Base-by-base conservation (phyloP, 2,329 filamentous ascomycete species). In the Fusarium sp. region DNA sequence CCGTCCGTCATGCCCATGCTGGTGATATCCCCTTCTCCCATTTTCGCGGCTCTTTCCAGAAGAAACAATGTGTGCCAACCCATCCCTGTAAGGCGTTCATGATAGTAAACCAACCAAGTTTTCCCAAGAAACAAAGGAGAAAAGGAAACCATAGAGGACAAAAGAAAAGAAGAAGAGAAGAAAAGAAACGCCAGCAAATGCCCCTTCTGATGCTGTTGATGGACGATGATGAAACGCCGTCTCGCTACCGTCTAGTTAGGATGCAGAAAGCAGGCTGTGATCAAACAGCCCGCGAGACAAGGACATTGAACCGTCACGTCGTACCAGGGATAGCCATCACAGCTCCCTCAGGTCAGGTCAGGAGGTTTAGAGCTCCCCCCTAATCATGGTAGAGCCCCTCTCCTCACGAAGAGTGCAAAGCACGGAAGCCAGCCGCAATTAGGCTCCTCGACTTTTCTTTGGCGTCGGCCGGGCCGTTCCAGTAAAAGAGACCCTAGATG, bases 401-500 rank as follows among this genome's bases (percentile, higher is more conserved):
- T 24, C 69, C 17, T 80, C 59, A 81, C 20, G 79, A 81, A 42
- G 80, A 79, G 77, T 91, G 89, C 68, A 91, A 79, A 10, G 88
- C 85, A 66, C 87, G 86, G 79, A 91, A 92, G 6, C 90, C 90
- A 20, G 89, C 84, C 55, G 87, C 85, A 67, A 92, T 84, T 62
- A 92, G 80, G 77, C 89, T 91, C 60, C 89, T 85, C 60, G 87
- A 86, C 69, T 85, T 86, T 62, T 89, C 86, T 73, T 83, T 85
- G 31, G 88, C 87, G 83, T 96, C 94, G 4, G 89, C 90, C 16
- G 92, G 92, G n/a, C 91, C 92, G 62, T 92, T 91, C 92, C 92
- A 95, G 81, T 95, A 96, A 80, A 95, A 96, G 10, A 96, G 82
- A 0, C 94, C 94, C 89, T 91, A 75, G 29, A 65, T 61, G n/a